Evolutionary conservation across 192 early-diverging fungal genomes (phyloP).

Genomic region (Backusella westeae): DNA sequence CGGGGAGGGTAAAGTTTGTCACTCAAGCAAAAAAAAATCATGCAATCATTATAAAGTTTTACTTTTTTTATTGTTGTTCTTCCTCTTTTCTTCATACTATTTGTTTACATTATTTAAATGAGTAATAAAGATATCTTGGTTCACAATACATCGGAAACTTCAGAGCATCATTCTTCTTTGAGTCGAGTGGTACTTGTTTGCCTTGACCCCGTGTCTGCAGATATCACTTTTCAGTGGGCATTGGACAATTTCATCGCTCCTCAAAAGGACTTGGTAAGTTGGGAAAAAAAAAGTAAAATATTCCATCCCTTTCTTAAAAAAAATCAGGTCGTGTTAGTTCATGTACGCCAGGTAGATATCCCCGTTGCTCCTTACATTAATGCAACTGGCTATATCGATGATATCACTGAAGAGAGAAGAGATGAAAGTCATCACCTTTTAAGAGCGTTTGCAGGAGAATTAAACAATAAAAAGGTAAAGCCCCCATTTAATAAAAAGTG

Average conservation of each 20-base stretch:
- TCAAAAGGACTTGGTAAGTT: constrained; percentile 23
- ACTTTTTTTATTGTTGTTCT: not conserved
- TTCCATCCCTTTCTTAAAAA: not conserved
- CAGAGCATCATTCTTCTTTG: not conserved
- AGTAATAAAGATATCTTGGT: not conserved
- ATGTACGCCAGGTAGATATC: constrained; percentile 28
- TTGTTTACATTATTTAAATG: not conserved
- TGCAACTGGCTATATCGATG: constrained; percentile 16
- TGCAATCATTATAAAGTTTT: not conserved
- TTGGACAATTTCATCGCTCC: constrained; percentile 27
- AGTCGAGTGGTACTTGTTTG: constrained; percentile 24
- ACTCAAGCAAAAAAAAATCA: not conserved
- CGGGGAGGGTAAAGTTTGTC: not conserved
- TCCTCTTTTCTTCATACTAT: not conserved
- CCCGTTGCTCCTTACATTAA: constrained; percentile 28
- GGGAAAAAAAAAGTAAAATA: not conserved
- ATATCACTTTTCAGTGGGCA: constrained; percentile 28
- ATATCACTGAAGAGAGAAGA: constrained; percentile 20
- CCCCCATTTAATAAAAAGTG: not conserved
- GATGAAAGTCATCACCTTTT: constrained; percentile 32
- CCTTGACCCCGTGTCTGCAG: constrained; percentile 23
- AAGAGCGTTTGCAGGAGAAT: constrained; percentile 14
- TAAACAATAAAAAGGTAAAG: constrained; percentile 23
- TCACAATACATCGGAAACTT: not conserved
- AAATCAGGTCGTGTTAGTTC: constrained; percentile 21